These are phyloP conservation scores for Solanum medicagineum DNA, from an alignment of 257 asterid species.

Conservation along the genomic window DNA sequence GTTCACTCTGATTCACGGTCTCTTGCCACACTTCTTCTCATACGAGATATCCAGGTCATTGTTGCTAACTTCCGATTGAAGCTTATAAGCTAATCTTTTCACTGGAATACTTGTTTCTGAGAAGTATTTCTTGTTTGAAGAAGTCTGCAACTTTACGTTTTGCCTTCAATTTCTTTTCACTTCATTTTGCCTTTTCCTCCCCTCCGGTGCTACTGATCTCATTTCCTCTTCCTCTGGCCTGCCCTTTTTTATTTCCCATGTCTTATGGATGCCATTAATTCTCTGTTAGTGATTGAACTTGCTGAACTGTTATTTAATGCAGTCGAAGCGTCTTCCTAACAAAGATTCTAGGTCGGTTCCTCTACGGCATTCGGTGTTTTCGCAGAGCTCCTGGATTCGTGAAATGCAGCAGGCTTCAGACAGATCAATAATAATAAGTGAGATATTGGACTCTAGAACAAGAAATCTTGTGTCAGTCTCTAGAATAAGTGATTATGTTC, in stretches of 20 bases:
- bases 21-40: slow-evolving; percentile 94
- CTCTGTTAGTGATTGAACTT: neutral
- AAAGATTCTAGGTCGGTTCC: slow-evolving; percentile 54
- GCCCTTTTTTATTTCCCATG: neutral
- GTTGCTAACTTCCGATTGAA: neutral
- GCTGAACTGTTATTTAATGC: slow-evolving; percentile 22
- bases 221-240: neutral
- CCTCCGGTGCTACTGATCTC: neutral
- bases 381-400: slow-evolving; percentile 92
- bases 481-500: slow-evolving; percentile 85
- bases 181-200: neutral
- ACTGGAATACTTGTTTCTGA: neutral
- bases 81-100: neutral
- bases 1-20: slow-evolving; percentile 96
- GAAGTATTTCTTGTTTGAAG: neutral
- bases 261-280: neutral
- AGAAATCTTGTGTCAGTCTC: slow-evolving; percentile 93
- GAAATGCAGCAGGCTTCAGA: slow-evolving; percentile 98
- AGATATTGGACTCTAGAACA: slow-evolving; percentile 93
- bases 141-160: neutral
- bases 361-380: slow-evolving; percentile 60
- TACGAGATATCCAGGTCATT: slow-evolving; percentile 88
- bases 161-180: neutral
- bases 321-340: slow-evolving; percentile 86
- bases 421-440: slow-evolving; percentile 89